A percentile compares a stretch with the other conserved stretches of the same genome.
These are phyloP conservation scores for Alternaria infectoria DNA, from an alignment of 2,329 filamentous ascomycete species.

Conservation along the genomic window DNA sequence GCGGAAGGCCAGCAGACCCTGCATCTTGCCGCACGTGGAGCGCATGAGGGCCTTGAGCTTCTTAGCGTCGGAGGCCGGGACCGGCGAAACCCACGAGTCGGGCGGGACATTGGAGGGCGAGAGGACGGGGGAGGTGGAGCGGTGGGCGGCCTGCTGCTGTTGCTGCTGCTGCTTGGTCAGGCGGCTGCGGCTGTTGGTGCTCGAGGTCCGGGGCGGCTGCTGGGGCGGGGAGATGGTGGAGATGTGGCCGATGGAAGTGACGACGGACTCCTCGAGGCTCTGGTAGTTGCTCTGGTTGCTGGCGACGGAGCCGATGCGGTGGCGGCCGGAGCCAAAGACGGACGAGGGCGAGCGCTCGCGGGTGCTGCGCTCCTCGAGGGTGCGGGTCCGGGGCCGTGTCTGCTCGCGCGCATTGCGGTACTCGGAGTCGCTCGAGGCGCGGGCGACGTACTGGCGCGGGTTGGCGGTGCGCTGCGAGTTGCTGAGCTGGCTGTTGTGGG, in stretches of 20 bases:
- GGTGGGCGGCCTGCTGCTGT: background rate
- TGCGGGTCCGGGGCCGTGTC: conserved; percentile 60
- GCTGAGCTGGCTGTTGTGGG: conserved; percentile 23
- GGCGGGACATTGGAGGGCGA: conserved; percentile 35
- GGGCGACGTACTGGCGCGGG: conserved; percentile 35
- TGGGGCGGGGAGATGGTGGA: conserved; percentile 46
- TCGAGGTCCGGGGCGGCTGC: conserved; percentile 35
- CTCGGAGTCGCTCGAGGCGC: conserved; percentile 43
- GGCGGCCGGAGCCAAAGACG: conserved; percentile 56
- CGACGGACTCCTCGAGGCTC: conserved; percentile 49
- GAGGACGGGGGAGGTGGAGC: conserved; percentile 24
- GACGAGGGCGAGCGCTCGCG: conserved; percentile 51
- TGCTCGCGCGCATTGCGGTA: conserved; percentile 52
- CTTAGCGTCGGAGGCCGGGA: conserved; percentile 70
- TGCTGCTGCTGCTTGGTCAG: conserved; percentile 37
- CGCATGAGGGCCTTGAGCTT: conserved; percentile 79
- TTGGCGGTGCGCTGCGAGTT: conserved; percentile 24
- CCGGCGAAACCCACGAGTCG: conserved; percentile 47
- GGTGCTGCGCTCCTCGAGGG: conserved; percentile 54
- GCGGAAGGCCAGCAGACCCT: conserved; percentile 76
- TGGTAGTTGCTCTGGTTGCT: conserved; percentile 62
- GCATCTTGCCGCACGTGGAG: conserved; percentile 78
- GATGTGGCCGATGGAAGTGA: conserved; percentile 51
- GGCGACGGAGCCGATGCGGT: conserved; percentile 74
- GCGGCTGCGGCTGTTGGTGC: conserved; percentile 39